phyloP scores from a whole-genome alignment of 305 asterid species.

The Solanum hybrid region DNA sequence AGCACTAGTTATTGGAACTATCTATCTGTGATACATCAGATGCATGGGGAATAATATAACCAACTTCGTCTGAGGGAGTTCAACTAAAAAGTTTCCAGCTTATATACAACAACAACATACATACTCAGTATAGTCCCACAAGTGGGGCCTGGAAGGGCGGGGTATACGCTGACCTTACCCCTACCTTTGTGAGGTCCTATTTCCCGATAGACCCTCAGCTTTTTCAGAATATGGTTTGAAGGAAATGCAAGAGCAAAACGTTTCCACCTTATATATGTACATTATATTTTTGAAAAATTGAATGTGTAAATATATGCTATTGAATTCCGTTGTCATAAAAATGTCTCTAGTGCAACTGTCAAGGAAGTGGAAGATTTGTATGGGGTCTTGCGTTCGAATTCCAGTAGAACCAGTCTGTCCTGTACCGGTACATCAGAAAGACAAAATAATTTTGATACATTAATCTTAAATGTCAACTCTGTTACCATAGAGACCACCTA shows the following conservation, averaged over 20 bases:
- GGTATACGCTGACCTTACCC: neutral
- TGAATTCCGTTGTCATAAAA: neutral
- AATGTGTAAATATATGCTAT: neutral
- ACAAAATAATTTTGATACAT: neutral
- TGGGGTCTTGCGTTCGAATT: neutral
- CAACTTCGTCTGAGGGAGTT: neutral
- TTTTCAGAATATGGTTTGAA: neutral
- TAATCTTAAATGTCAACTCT: neutral
- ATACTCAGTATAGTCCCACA: neutral
- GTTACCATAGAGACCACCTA: neutral
- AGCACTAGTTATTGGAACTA: neutral
- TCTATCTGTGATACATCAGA: neutral
- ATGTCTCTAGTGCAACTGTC: neutral
- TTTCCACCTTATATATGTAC: neutral
- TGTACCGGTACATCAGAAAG: neutral
- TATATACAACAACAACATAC: neutral
- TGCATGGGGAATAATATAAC: neutral
- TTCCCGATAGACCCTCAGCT: neutral
- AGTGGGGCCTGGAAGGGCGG: neutral
- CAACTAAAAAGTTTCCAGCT: neutral
- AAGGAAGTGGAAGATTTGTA: neutral
- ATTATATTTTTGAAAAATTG: neutral
- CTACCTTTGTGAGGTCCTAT: neutral
- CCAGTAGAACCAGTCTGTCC: neutral
- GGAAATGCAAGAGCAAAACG: neutral